A percentile compares a stretch with the other conserved stretches of the same genome.
phyloP scores from a whole-genome alignment of 352 stramenopile species.

The Thalassiosira delicatula region DNA sequence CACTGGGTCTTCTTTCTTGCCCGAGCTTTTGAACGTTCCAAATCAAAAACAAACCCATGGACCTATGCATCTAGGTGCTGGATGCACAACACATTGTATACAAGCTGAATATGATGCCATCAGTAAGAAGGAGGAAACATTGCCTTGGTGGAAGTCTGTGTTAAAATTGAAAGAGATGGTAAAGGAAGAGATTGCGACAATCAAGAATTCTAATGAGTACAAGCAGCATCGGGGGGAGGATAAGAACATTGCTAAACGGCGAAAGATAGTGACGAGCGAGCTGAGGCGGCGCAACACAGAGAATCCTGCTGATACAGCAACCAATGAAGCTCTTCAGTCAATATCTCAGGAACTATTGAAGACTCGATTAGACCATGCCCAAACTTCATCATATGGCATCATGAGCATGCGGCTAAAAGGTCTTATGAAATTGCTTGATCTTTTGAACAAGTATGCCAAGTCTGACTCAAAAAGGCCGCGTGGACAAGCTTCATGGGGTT shows the following conservation, averaged over 20 bases:
- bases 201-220: not conserved
- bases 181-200: not conserved
- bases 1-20: not conserved
- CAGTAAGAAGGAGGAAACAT: not conserved
- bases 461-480: not conserved
- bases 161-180: too few species aligned
- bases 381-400: not conserved
- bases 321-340: not conserved
- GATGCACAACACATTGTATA: not conserved
- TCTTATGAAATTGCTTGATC: not conserved
- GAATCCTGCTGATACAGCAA: not conserved
- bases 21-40: not conserved
- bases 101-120: not conserved
- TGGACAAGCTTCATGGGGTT: not conserved
- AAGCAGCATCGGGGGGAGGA: not conserved
- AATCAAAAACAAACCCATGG: not conserved
- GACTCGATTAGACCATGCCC: not conserved
- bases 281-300: not conserved
- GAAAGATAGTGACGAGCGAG: not conserved
- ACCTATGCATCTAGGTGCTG: not conserved
- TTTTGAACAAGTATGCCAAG: not conserved
- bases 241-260: not conserved
- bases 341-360: not conserved
- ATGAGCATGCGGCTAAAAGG: not conserved
- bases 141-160: not conserved